Evolutionary conservation across 768 basidiomycete species (phyloP).

Genomic region (Lyophyllum semitale): DNA sequence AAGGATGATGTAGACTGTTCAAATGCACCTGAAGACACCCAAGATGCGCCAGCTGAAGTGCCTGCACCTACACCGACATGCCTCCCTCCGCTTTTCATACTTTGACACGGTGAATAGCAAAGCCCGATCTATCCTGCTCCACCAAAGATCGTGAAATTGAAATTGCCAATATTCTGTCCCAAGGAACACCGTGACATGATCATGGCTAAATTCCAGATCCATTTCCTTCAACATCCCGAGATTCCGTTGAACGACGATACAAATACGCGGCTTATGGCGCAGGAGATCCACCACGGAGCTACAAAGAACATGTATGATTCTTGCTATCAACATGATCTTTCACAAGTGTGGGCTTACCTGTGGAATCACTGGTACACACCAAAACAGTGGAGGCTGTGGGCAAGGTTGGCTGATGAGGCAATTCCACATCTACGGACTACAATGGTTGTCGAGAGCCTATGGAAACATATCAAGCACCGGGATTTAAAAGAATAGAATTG

Average conservation of each 20-base stretch:
- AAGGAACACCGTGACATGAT: constrained; percentile 13
- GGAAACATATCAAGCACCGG: constrained; percentile 22
- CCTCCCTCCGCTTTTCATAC: constrained; percentile 16
- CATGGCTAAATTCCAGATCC: constrained; percentile 15
- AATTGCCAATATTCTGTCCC: constrained; percentile 16
- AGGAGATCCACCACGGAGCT: constrained; percentile 11
- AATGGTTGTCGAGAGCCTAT: constrained; percentile 26
- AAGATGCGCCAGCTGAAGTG: not conserved
- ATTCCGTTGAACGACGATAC: constrained; percentile 17
- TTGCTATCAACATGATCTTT: constrained; percentile 19
- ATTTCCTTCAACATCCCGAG: constrained; percentile 20
- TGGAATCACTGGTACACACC: constrained; percentile 30
- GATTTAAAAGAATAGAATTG: constrained; percentile 22
- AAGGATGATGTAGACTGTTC: constrained; percentile 7
- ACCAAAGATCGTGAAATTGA: constrained; percentile 1
- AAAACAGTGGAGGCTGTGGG: constrained; percentile 20
- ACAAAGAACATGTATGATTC: constrained; percentile 23
- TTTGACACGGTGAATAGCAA: constrained; percentile 1
- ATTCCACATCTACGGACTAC: constrained; percentile 19
- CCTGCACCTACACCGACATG: not conserved
- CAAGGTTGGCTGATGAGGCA: not conserved
- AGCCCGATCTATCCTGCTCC: constrained; percentile 18
- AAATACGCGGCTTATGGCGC: not conserved
- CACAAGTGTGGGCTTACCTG: too few relatives aligned
- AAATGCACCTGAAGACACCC: constrained; percentile 3